Conservation (phyloP, 1,284 basidiomycete species). For the Moesziomyces sp. region DNA sequence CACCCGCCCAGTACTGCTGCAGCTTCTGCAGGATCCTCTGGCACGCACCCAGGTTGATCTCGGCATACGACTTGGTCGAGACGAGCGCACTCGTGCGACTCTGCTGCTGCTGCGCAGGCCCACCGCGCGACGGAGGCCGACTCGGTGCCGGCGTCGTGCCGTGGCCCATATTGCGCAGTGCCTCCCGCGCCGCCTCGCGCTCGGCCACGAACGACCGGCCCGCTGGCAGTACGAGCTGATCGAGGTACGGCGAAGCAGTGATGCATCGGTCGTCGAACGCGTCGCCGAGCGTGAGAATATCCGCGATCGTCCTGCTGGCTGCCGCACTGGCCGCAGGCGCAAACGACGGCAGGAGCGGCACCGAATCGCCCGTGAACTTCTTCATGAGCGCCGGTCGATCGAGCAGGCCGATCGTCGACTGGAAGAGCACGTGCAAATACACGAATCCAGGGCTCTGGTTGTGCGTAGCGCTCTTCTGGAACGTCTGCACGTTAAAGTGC, state of each 20-base stretch:
- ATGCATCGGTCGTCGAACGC: slow-evolving; percentile 48
- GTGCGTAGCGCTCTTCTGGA: slow-evolving; percentile 49
- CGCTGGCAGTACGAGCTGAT: slow-evolving; percentile 56
- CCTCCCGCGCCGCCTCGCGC: slow-evolving; percentile 47
- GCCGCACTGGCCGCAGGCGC: slow-evolving; percentile 45
- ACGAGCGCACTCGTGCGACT: slow-evolving; percentile 32
- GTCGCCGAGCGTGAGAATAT: slow-evolving; percentile 52
- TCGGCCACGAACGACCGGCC: slow-evolving; percentile 54
- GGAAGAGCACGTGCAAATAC: slow-evolving; percentile 58
- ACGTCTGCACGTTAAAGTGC: slow-evolving; percentile 58
- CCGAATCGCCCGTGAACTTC: slow-evolving; percentile 44
- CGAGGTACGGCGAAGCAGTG: slow-evolving; percentile 52
- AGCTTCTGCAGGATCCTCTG: slow-evolving; percentile 48
- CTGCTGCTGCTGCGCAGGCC: slow-evolving; percentile 15
- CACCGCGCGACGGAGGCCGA: slow-evolving; percentile 33
- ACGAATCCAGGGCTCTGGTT: slow-evolving; percentile 56
- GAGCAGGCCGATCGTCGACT: slow-evolving; percentile 57
- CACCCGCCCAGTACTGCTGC: slow-evolving; percentile 55
- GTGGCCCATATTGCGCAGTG: slow-evolving; percentile 46
- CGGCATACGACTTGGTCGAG: slow-evolving; percentile 47
- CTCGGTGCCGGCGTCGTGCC: slow-evolving; percentile 42
- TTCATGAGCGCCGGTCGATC: slow-evolving; percentile 54
- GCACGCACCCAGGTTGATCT: slow-evolving; percentile 53
- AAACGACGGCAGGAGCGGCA: slow-evolving; percentile 39
- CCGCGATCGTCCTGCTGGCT: slow-evolving; percentile 54